Conservation (phyloP, 805 yeast species). For the Metschnikowia shivogae region DNA sequence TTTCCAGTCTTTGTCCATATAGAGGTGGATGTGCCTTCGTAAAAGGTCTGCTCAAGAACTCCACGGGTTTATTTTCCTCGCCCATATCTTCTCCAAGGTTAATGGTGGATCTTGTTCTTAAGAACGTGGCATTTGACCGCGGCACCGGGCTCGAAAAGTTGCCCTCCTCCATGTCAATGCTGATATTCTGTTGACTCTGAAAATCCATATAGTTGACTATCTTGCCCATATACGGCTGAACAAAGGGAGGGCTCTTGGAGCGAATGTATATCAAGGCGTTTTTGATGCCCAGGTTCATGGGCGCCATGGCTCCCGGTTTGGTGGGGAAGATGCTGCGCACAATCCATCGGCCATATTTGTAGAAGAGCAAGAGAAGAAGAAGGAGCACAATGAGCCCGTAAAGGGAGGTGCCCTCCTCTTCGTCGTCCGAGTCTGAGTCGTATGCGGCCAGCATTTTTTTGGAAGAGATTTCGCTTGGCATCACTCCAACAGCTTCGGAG, state of each 20-base stretch:
- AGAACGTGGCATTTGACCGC: slow-evolving; percentile 18
- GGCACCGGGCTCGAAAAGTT: slow-evolving; percentile 20
- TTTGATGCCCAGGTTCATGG: slow-evolving; percentile 7
- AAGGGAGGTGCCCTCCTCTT: background rate
- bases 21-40: slow-evolving; percentile 5
- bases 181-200: slow-evolving; percentile 19
- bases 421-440: slow-evolving; percentile 19
- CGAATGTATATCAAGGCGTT: slow-evolving; percentile 8
- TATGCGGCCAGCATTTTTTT: slow-evolving; percentile 14
- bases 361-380: slow-evolving; percentile 17
- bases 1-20: slow-evolving; percentile 9
- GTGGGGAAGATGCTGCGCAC: background rate
- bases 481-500: slow-evolving; percentile 32
- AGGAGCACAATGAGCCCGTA: slow-evolving; percentile 16
- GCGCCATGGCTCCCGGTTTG: background rate
- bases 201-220: slow-evolving; percentile 18
- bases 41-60: slow-evolving; percentile 37
- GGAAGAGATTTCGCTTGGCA: slow-evolving; percentile 35
- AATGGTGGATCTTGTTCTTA: slow-evolving; percentile 37
- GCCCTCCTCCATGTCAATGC: slow-evolving; percentile 34
- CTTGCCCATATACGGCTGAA: slow-evolving; percentile 21
- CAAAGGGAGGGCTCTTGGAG: slow-evolving; percentile 14
- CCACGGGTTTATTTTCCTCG: slow-evolving; percentile 7
- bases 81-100: slow-evolving; percentile 19
- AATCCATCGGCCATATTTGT: slow-evolving; percentile 2